Evolutionary conservation across 768 basidiomycete species (phyloP).

Genomic region (Peribolospora kevripleyi): DNA sequence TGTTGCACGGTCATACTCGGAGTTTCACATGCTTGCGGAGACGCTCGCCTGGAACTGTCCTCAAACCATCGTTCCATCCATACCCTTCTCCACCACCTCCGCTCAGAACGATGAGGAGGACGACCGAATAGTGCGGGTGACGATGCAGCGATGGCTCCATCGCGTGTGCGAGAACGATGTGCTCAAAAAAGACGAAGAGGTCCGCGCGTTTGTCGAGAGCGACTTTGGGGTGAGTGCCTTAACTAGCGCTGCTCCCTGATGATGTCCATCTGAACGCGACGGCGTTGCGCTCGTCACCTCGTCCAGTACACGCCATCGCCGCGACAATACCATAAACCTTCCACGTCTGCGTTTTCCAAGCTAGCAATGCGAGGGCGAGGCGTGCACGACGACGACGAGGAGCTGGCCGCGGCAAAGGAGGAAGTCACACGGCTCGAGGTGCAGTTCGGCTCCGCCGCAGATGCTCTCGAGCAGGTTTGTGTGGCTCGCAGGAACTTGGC

Average conservation of each 20-base stretch:
- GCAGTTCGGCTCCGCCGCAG: constrained; percentile 77
- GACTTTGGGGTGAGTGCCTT: constrained; percentile 50
- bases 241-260: background rate
- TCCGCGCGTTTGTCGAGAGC: constrained; percentile 83
- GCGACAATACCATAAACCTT: constrained; percentile 7
- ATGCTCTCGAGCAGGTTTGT: constrained; percentile 67
- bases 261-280: background rate
- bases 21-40: constrained; percentile 85
- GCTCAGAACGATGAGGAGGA: constrained; percentile 97
- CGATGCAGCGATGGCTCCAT: constrained; percentile 83
- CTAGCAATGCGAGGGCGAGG: constrained; percentile 6
- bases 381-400: constrained; percentile 85
- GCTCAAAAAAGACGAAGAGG: constrained; percentile 65
- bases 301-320: constrained; percentile 19
- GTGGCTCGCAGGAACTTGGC: constrained; percentile 38
- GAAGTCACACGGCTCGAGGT: constrained; percentile 78
- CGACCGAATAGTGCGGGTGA: constrained; percentile 78
- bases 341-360: constrained; percentile 5
- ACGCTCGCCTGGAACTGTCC: constrained; percentile 71
- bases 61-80: constrained; percentile 83
- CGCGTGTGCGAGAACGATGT: constrained; percentile 81
- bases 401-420: constrained; percentile 65
- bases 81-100: constrained; percentile 87
- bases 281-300: background rate
- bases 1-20: constrained; percentile 78